phyloP scores from a whole-genome alignment of 2,329 filamentous ascomycete genomes.

The Penicillium expansum region DNA sequence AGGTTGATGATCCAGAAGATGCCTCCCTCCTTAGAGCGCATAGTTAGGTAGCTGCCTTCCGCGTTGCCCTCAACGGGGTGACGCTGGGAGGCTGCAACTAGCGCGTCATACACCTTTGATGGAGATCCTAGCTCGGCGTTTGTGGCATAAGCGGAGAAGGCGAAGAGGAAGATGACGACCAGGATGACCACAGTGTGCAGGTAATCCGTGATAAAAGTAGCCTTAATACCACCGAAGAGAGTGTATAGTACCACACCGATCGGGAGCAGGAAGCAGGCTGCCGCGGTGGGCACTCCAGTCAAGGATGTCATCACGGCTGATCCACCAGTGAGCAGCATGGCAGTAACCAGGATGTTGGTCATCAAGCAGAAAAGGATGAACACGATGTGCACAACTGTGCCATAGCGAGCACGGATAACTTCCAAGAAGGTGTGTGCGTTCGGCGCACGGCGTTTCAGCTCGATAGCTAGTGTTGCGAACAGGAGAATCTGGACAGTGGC shows the following conservation, averaged over 20 bases:
- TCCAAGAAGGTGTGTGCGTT: slow-evolving; percentile 86
- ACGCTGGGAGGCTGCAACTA: slow-evolving; percentile 63
- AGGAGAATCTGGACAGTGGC: slow-evolving; percentile 84
- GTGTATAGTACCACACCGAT: slow-evolving; percentile 81
- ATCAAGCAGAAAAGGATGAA: slow-evolving; percentile 80
- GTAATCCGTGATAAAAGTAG: slow-evolving; percentile 82
- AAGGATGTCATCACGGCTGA: slow-evolving; percentile 69
- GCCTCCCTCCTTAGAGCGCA: slow-evolving; percentile 74
- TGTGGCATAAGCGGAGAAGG: slow-evolving; percentile 76
- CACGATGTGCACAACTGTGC: slow-evolving; percentile 67
- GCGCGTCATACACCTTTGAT: slow-evolving; percentile 70
- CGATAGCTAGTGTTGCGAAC: slow-evolving; percentile 86
- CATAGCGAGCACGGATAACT: slow-evolving; percentile 78
- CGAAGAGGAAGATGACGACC: slow-evolving; percentile 81
- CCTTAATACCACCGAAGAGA: slow-evolving; percentile 72
- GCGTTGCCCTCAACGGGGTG: slow-evolving; percentile 80
- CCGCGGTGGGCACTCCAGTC: slow-evolving; percentile 72
- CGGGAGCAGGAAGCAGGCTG: slow-evolving; percentile 80
- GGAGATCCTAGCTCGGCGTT: slow-evolving; percentile 72
- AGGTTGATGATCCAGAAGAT: slow-evolving; percentile 93
- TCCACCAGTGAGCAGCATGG: slow-evolving; percentile 84
- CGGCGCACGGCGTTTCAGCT: slow-evolving; percentile 79
- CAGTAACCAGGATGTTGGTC: slow-evolving; percentile 83
- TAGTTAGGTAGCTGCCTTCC: slow-evolving; percentile 80
- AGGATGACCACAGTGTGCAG: slow-evolving; percentile 73